phyloP scores from a whole-genome alignment of 495 filamentous ascomycete species.

The Jackrogersella minutella region DNA sequence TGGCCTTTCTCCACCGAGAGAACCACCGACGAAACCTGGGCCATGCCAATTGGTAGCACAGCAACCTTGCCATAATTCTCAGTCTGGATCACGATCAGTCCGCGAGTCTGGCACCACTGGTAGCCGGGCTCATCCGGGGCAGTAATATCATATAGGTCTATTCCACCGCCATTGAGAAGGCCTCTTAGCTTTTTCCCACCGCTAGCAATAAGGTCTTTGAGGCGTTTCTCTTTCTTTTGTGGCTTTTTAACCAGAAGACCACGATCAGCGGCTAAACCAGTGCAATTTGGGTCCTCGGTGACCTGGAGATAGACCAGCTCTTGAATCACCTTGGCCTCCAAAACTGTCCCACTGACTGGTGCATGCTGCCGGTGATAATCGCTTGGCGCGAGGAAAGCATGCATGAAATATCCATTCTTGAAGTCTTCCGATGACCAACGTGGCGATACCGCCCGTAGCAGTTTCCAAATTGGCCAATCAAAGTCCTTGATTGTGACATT shows the following conservation, averaged over 20 bases:
- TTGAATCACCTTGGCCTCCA: constrained; percentile 44
- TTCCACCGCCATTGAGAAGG: neutral
- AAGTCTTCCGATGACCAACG: constrained; percentile 46
- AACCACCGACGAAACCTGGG: constrained; percentile 51
- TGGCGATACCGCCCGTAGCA: no score
- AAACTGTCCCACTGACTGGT: constrained; percentile 51
- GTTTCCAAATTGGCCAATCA: constrained; percentile 50
- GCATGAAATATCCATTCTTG: constrained; percentile 51
- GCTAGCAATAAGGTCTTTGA: neutral
- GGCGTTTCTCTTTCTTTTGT: neutral
- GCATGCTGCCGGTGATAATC: constrained; percentile 61
- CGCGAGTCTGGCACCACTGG: constrained; percentile 50
- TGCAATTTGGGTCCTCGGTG: constrained; percentile 5
- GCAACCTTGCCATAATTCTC: constrained; percentile 42
- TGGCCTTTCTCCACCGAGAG: constrained; percentile 44
- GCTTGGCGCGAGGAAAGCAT: constrained; percentile 52
- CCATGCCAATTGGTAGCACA: constrained; percentile 55
- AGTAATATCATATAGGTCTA: neutral
- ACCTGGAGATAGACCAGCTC: constrained; percentile 44
- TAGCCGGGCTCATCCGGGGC: constrained; percentile 49
- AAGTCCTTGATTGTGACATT: constrained; percentile 53
- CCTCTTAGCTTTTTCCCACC: neutral
- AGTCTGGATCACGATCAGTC: constrained; percentile 47
- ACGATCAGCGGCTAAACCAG: neutral
- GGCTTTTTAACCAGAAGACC: neutral